Evolutionary conservation across 345 rosid genomes (phyloP).

Genomic region (Lenwebbia sp.): DNA sequence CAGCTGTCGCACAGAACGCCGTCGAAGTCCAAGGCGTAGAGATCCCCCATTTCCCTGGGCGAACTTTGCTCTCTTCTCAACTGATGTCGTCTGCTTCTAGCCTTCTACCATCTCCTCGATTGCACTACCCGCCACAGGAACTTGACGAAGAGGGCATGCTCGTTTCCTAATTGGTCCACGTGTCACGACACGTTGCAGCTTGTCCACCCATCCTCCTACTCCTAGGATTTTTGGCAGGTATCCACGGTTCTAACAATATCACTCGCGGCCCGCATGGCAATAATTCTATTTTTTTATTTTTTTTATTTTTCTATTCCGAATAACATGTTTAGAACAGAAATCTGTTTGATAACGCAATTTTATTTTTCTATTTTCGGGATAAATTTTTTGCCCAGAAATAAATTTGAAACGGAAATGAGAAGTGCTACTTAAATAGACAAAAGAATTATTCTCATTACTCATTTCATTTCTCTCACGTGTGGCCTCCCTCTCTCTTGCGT

Average conservation of each 20-base stretch:
- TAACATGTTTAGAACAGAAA: too few relatives aligned
- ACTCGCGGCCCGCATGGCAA: too few relatives aligned
- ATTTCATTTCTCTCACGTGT: too few relatives aligned
- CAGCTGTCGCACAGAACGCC: slow-evolving; percentile 94
- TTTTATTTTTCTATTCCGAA: too few relatives aligned
- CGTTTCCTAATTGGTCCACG: not conserved
- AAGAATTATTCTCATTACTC: too few relatives aligned
- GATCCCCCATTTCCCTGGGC: slow-evolving; percentile 25
- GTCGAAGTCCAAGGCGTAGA: slow-evolving; percentile 92
- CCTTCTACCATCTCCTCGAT: not conserved
- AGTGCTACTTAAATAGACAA: too few relatives aligned
- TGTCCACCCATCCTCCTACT: not conserved
- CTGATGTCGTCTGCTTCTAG: not conserved
- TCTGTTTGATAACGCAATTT: too few relatives aligned
- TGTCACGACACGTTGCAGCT: not conserved
- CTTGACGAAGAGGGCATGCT: not conserved
- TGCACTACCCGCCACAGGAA: not conserved
- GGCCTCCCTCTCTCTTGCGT: too few relatives aligned
- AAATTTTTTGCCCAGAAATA: too few relatives aligned
- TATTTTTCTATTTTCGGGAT: too few relatives aligned
- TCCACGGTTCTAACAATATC: rapidly evolving
- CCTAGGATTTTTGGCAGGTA: not conserved
- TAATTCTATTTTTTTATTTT: too few relatives aligned
- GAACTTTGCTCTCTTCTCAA: not conserved
- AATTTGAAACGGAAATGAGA: too few relatives aligned